Conservation (phyloP, 768 basidiomycete species). For the Amanita brunnescens region DNA sequence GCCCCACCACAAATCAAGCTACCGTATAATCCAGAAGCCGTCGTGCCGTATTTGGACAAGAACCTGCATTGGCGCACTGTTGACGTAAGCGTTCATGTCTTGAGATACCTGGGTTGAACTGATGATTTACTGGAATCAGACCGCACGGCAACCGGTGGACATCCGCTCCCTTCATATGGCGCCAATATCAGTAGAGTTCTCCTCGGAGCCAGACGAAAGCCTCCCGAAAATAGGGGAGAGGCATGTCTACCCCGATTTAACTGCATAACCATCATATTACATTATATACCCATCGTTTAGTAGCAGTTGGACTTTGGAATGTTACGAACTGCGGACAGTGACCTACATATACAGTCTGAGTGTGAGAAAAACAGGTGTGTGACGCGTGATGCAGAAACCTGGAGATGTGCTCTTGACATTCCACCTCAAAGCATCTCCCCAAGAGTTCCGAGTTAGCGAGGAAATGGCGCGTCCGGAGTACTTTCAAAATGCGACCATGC, state of each 20-base stretch:
- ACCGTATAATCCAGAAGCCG: constrained; percentile 28
- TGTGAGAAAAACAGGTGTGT: too few species aligned
- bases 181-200: too few species aligned
- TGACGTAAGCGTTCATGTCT: constrained; percentile 20
- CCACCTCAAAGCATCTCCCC: background rate
- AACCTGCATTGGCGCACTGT: constrained; percentile 34
- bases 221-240: too few species aligned
- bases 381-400: too few species aligned
- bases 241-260: too few species aligned
- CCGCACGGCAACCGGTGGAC: constrained; percentile 1
- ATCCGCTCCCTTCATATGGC: constrained; percentile 13
- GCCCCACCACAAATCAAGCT: constrained; percentile 17
- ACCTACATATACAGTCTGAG: too few species aligned
- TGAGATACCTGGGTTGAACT: background rate
- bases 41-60: constrained; percentile 31
- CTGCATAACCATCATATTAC: too few species aligned
- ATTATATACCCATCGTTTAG: too few species aligned
- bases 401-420: too few species aligned
- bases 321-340: too few species aligned
- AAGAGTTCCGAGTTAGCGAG: background rate
- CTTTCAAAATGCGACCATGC: constrained; percentile 1
- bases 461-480: background rate
- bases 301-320: too few species aligned
- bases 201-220: too few species aligned
- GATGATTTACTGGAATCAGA: constrained; percentile 1